Base-by-base conservation (phyloP, 2,329 filamentous ascomycete genomes). In the Elsinoe arachidis region DNA sequence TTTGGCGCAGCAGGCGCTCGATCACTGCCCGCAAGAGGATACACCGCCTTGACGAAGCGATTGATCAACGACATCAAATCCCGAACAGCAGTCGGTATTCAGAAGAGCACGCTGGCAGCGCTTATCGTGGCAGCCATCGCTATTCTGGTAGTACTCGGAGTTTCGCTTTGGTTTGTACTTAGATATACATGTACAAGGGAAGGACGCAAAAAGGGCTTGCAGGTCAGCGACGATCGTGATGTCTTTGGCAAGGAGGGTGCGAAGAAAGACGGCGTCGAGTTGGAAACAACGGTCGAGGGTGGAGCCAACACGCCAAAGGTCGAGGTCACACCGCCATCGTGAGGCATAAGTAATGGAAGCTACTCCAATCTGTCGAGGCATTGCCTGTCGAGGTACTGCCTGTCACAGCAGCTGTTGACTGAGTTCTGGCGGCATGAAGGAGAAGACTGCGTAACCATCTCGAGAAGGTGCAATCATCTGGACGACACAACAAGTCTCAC, bases 131-230 rank as follows among this genome's bases (percentile, higher is more conserved):
- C 57, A 44, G 21, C 53, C n/a, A 23, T 61, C 11, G 26, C 58
- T 34, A 46, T 57, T 41, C 37, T 61, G 17, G 47, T 54, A 2
- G 56, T 57, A 11, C 23, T 61, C 12, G 37, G 26, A 3, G 34
- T 60, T 12, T 47, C 56, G 3, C 34, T 61, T 9, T 61, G 56
- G 51, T 26, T 60, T 11, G 19, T 61, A 14, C 39, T 60, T 15
- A 44, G 53, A 11, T 60, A 52, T 17, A 58, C 60, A 15, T 61
- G 58, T 49, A 57, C 58, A 23, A 35, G 56, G 6, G 38, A 37
- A 10, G 47, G 53, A 44, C 55, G 60, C 30, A 44, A 38, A 26
- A 39, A 35, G n/a, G 60, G 60, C 1, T 37, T 46, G 39, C 41
- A 38, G 10, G 41, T 56, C n/a, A 33, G 17, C 21, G 54, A 56